phyloP scores from a whole-genome alignment of 345 rosid genomes.

The Reutealis trisperma region DNA sequence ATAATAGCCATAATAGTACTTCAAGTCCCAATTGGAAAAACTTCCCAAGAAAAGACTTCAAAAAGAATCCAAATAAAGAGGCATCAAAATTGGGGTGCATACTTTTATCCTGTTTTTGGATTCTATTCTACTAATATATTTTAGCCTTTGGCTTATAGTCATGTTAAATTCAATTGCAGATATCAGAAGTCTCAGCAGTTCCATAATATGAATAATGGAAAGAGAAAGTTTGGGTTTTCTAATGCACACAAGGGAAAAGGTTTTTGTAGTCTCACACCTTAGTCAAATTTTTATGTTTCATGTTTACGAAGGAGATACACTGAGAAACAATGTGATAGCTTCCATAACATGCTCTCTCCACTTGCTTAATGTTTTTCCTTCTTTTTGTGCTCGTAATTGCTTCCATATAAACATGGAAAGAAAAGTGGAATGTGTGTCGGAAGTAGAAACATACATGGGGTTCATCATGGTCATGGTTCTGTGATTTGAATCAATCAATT shows the following conservation, averaged over 20 bases:
- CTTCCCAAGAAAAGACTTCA: slow-evolving; percentile 38
- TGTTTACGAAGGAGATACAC: neutral
- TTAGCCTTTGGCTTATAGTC: slow-evolving; percentile 15
- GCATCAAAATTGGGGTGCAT: slow-evolving; percentile 47
- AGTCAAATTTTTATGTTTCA: neutral
- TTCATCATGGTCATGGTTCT: neutral
- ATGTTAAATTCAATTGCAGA: slow-evolving; percentile 40
- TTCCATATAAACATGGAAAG: neutral
- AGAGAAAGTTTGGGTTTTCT: slow-evolving; percentile 50
- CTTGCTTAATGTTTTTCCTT: neutral
- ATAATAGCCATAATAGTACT: slow-evolving; percentile 24
- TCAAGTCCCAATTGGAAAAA: slow-evolving; percentile 39
- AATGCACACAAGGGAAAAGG: slow-evolving; percentile 53
- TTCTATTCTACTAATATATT: slow-evolving; percentile 4
- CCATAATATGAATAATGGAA: slow-evolving; percentile 40
- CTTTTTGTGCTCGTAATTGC: neutral
- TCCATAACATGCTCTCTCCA: neutral
- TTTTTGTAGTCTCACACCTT: slow-evolving; percentile 25
- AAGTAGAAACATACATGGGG: neutral
- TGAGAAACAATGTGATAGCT: neutral
- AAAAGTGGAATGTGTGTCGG: neutral
- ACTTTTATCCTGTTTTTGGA: slow-evolving; percentile 10
- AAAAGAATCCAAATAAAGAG: slow-evolving; percentile 35
- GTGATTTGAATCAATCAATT: neutral
- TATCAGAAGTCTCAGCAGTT: slow-evolving; percentile 54